A percentile compares a stretch with the other conserved stretches of the same genome.
Conservation (phyloP, 495 filamentous ascomycete genomes). For the Entonaema liquescens region DNA sequence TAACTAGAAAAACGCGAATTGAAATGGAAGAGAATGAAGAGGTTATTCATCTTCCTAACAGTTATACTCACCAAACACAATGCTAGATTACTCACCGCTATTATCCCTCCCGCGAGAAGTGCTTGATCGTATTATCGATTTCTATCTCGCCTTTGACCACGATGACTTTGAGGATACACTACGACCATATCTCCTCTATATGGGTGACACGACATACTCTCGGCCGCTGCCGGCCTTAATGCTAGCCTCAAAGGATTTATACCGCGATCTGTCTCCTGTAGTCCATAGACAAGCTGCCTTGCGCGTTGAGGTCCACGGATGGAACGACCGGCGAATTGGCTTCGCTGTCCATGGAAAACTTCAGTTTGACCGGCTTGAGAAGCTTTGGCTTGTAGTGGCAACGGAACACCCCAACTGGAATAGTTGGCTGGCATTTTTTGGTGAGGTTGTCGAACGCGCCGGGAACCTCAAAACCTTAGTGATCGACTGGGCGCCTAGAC, state of each 20-base stretch:
- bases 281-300: slow-evolving; percentile 38
- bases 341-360: slow-evolving; percentile 38
- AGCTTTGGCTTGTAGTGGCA: slow-evolving; percentile 37
- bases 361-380: slow-evolving; percentile 37
- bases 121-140: slow-evolving; percentile 44
- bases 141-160: slow-evolving; percentile 39
- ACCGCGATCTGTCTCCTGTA: slow-evolving; percentile 27
- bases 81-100: slow-evolving; percentile 34
- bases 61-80: neutral
- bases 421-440: slow-evolving; percentile 41
- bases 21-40: neutral
- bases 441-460: slow-evolving; percentile 12
- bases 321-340: slow-evolving; percentile 33
- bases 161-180: slow-evolving; percentile 39
- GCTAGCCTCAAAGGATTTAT: slow-evolving; percentile 36
- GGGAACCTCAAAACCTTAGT: slow-evolving; percentile 25
- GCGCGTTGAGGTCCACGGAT: slow-evolving; percentile 28
- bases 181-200: slow-evolving; percentile 34
- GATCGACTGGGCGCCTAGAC: slow-evolving; percentile 43
- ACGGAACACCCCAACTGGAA: slow-evolving; percentile 46
- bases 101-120: slow-evolving; percentile 43
- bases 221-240: slow-evolving; percentile 38
- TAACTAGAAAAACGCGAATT: neutral
- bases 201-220: slow-evolving; percentile 24
- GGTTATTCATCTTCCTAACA: neutral